A percentile compares a stretch with the other conserved stretches of the same genome.
Evolutionary conservation across 139 green algal species (phyloP).

Genomic region (Chlorella sp.): DNA sequence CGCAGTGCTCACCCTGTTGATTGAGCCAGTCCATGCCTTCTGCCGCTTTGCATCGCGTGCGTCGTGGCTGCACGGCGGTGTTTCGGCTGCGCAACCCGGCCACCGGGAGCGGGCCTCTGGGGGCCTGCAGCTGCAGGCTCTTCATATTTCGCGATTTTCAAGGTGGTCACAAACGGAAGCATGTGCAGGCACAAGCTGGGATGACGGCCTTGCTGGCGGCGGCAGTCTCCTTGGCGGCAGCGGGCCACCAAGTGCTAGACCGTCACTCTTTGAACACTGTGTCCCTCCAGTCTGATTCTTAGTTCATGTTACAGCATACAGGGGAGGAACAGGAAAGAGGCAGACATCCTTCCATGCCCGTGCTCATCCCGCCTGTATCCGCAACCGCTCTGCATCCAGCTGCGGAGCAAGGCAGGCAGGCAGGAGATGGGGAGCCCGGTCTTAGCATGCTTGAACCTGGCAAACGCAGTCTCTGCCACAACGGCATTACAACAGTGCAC

Average conservation of each 20-base stretch:
- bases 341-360: background rate
- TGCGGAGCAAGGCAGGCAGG: background rate
- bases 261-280: background rate
- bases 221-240: too few relatives aligned
- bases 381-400: constrained; percentile 34
- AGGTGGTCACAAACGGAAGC: too few relatives aligned
- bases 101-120: background rate
- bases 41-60: background rate
- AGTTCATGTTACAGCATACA: background rate
- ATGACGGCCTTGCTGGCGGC: background rate
- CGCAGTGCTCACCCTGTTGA: background rate
- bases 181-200: background rate
- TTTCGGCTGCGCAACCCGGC: background rate
- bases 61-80: background rate
- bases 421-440: background rate
- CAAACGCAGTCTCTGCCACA: too few relatives aligned
- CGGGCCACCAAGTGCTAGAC: background rate
- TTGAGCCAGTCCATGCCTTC: constrained; percentile 12
- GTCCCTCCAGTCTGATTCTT: background rate
- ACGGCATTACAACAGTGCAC: background rate
- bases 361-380: constrained; percentile 7
- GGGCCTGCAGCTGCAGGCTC: background rate
- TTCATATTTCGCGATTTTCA: background rate
- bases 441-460: background rate
- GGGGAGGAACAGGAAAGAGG: background rate